Conservation (phyloP, 1,284 basidiomycete genomes). For the Termitomyces sp. region DNA sequence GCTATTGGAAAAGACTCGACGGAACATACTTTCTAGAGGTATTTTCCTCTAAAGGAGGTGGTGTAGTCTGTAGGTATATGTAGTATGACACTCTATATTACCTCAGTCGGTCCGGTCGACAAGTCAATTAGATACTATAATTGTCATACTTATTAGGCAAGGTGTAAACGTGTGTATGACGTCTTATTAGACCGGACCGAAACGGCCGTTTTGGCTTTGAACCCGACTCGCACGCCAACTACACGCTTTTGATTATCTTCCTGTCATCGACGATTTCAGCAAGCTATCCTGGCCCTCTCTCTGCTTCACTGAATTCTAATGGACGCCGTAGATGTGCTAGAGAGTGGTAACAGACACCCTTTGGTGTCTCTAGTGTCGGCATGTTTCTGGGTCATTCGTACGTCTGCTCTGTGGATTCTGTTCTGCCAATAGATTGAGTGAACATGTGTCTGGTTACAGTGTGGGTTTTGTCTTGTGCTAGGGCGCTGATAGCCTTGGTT, state of each 20-base stretch:
- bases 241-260: slow-evolving; percentile 9
- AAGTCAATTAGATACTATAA: too few species aligned
- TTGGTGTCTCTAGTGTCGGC: slow-evolving; percentile 76
- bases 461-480: slow-evolving; percentile 75
- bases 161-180: not conserved
- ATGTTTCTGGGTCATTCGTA: slow-evolving; percentile 77
- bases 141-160: too few species aligned
- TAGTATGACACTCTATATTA: too few species aligned
- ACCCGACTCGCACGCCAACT: not conserved
- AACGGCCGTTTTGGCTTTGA: not conserved
- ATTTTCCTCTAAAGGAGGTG: not conserved
- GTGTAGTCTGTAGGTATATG: not conserved
- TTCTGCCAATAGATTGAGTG: not conserved
- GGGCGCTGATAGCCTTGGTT: slow-evolving; percentile 64
- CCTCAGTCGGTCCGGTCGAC: too few species aligned
- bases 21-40: slow-evolving; percentile 65
- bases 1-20: slow-evolving; percentile 80
- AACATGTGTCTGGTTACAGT: slow-evolving; percentile 33
- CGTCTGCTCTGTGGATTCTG: slow-evolving; percentile 29
- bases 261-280: slow-evolving; percentile 5
- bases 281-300: not conserved
- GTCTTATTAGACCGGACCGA: not conserved
- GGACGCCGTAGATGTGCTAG: slow-evolving; percentile 30
- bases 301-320: slow-evolving; percentile 18
- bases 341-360: slow-evolving; percentile 42